Conservation (phyloP, 2,329 filamentous ascomycete genomes). For the Pseudogymnoascus sp. region DNA sequence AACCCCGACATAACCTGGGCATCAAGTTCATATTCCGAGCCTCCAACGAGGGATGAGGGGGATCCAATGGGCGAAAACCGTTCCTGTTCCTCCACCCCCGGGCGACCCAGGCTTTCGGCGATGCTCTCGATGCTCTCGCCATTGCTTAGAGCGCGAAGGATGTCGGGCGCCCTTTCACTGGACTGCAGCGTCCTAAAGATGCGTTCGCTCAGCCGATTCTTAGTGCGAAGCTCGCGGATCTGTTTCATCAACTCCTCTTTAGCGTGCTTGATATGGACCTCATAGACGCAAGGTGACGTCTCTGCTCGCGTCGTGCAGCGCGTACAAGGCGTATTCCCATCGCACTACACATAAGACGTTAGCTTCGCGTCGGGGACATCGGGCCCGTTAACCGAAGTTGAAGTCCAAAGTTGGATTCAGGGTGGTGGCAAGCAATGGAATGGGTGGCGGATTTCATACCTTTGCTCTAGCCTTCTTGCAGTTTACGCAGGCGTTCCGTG, state of each 20-base stretch:
- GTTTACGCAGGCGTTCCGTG: conserved; percentile 28
- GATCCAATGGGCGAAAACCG: conserved; percentile 18
- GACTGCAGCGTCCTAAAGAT: conserved; percentile 24
- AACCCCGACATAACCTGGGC: conserved; percentile 13
- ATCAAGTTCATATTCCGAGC: conserved; percentile 15
- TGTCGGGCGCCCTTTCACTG: conserved; percentile 24
- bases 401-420: not conserved
- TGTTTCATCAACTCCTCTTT: conserved; percentile 28
- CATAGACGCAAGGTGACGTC: conserved; percentile 25
- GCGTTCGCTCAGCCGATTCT: conserved; percentile 23
- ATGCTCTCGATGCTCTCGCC: conserved; percentile 24
- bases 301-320: conserved; percentile 24
- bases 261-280: conserved; percentile 28
- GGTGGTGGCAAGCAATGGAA: not conserved
- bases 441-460: conserved; percentile 17
- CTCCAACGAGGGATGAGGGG: conserved; percentile 19
- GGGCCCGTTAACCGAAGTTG: not conserved
- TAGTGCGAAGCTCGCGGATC: conserved; percentile 24
- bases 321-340: conserved; percentile 27
- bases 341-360: conserved; percentile 22
- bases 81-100: conserved; percentile 17
- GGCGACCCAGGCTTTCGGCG: conserved; percentile 22
- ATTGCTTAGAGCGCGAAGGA: conserved; percentile 23
- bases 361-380: not conserved
- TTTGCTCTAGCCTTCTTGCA: conserved; percentile 30